Percentiles rank a stretch among this genome's conserved stretches.
Evolutionary conservation across 73 alveolate genomes (phyloP).

Genomic region (Paramecium caudatum): DNA sequence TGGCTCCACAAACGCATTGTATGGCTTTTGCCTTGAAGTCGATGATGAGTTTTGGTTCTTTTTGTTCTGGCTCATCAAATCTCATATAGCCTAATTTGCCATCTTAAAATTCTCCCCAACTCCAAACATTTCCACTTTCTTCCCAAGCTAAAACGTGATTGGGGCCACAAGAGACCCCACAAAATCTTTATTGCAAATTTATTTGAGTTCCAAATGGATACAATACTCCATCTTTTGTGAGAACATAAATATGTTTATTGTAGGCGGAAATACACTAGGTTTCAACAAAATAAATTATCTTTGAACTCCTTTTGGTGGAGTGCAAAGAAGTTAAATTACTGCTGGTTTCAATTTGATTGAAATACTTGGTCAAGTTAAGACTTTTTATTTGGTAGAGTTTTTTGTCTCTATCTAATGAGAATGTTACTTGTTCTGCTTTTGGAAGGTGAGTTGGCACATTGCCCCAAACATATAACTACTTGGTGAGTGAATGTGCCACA

Average conservation of each 20-base stretch:
- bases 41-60: background rate
- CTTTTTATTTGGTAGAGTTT: background rate
- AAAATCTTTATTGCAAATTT: background rate
- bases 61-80: background rate
- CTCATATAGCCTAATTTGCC: constrained; percentile 61
- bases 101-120: constrained; percentile 66
- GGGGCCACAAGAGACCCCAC: constrained; percentile 22
- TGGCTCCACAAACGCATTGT: constrained; percentile 42
- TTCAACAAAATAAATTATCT: background rate
- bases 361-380: background rate
- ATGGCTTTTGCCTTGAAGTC: constrained; percentile 1
- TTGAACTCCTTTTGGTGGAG: constrained; percentile 5
- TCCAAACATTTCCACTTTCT: constrained; percentile 28
- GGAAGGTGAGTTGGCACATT: background rate
- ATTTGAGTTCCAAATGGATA: constrained; percentile 13
- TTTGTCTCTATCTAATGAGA: background rate
- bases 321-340: constrained; percentile 1
- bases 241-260: background rate
- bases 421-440: constrained; percentile 21
- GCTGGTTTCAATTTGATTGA: background rate
- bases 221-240: background rate
- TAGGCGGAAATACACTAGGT: background rate
- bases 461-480: constrained; percentile 51
- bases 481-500: background rate
- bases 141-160: constrained; percentile 37